phyloP scores from a whole-genome alignment of 208 protist genomes.

The Wallacemonas collosoma region DNA sequence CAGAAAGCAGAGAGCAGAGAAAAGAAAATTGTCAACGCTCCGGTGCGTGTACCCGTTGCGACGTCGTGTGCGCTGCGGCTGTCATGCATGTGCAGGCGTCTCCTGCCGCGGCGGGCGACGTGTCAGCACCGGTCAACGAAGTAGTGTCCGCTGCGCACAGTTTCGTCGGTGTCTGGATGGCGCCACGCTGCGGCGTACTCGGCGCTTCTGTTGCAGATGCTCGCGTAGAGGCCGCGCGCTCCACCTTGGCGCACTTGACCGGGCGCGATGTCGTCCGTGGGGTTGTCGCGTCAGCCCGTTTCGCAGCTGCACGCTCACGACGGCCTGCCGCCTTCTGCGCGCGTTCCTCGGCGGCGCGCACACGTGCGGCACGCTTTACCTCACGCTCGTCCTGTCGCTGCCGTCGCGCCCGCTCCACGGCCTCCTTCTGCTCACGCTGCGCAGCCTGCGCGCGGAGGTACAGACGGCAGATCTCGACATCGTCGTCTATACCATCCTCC shows the following conservation, averaged over 20 bases:
- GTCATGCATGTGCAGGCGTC: no score
- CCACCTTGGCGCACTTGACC: background rate
- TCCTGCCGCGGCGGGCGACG: no score
- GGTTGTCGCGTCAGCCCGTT: background rate
- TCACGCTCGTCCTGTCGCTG: background rate
- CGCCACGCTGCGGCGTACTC: background rate
- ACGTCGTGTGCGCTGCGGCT: no score
- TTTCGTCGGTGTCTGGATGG: no score
- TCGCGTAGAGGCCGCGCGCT: background rate
- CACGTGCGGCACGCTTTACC: background rate
- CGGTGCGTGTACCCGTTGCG: no score
- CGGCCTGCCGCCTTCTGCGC: background rate
- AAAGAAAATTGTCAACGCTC: no score
- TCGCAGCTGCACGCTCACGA: background rate
- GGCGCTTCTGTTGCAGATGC: background rate
- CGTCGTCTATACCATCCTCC: conserved; percentile 43
- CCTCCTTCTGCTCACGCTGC: conserved; percentile 13
- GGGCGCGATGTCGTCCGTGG: background rate
- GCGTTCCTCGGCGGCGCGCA: background rate
- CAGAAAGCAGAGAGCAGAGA: no score
- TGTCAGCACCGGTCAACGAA: no score
- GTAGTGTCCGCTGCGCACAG: no score
- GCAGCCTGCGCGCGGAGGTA: conserved; percentile 19
- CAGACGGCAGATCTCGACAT: conserved; percentile 26
- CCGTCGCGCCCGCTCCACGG: background rate